Base-by-base conservation (phyloP, 2,329 filamentous ascomycete genomes). In the Monilinia polystroma region DNA sequence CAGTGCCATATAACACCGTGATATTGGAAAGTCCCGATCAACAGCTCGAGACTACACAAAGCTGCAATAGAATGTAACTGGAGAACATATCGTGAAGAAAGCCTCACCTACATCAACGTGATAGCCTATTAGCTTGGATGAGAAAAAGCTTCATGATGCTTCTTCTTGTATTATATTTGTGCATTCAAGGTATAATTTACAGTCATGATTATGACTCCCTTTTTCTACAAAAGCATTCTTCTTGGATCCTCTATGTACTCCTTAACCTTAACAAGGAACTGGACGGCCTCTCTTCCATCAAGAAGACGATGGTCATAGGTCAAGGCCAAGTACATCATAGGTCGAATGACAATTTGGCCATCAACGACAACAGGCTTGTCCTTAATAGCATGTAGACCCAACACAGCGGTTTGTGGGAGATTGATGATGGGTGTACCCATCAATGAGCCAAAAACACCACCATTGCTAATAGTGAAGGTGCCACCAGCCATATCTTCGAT, bases 381-480 rank as follows among this genome's bases (percentile, higher is more conserved):
- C 83, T 99, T 99, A 80, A 97, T 97, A 57, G 94, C 93, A 78
- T 99, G 94, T 29, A 97, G 88, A 72, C 94, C 94, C 67, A 97
- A 85, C 12, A 97, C 93, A 67, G 92, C 91, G 68, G 91, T 94
- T 78, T 98, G 94, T 18, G 94, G 94, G 58, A 97, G 84, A 81
- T 99, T 99, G 83, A 99, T 98, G 78, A 99, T 98, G 12, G 95
- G 95, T 0, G 95, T 99, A 62, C 95, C 95, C 91, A 97, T 96
- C 68, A 98, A 84, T 18, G 94, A 97, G 67, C 95, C 95, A 75
- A 99, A 99, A 63, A 99, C 94, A 73, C 95, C 95, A 67, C 95
- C 90, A 78, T 97, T 98, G 84, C 91, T 95, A 82, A 97, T 97
- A 69, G 95, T 98, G 80, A 97, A 99, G 47, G 94, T 97, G 71